Percentiles rank a stretch among this genome's conserved stretches.
These are phyloP conservation scores for Pseudopediastrum boryanum DNA, from an alignment of 139 green algal species.

Conservation along the genomic window DNA sequence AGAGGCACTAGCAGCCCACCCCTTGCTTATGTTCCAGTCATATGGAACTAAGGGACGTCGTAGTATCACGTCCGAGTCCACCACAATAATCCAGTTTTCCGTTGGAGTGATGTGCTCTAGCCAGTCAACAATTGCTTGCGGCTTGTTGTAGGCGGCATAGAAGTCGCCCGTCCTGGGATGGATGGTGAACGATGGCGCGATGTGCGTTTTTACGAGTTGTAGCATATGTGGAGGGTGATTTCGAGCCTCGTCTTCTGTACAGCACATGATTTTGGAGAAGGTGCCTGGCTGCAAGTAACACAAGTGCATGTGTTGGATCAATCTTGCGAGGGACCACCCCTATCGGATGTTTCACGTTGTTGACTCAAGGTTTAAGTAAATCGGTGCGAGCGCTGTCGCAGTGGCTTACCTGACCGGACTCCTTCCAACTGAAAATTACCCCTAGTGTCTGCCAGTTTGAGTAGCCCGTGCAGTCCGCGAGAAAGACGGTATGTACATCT, in stretches of 20 bases:
- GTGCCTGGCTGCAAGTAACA: constrained; percentile 74
- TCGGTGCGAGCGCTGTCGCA: constrained; percentile 40
- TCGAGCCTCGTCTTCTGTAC: constrained; percentile 61
- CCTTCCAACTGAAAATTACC: constrained; percentile 51
- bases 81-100: constrained; percentile 65
- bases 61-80: constrained; percentile 59
- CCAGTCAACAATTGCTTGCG: constrained; percentile 83
- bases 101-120: constrained; percentile 50
- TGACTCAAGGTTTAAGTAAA: too few relatives aligned
- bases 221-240: constrained; percentile 45
- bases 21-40: constrained; percentile 46
- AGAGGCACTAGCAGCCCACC: constrained; percentile 44
- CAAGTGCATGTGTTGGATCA: too few relatives aligned
- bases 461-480: constrained; percentile 72
- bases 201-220: constrained; percentile 59
- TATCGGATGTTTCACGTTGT: too few relatives aligned
- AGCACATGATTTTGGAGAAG: constrained; percentile 83
- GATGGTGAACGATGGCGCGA: constrained; percentile 64
- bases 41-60: constrained; percentile 51
- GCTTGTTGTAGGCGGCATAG: constrained; percentile 80
- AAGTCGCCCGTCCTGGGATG: constrained; percentile 56
- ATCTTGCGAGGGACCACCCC: too few relatives aligned
- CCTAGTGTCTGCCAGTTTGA: constrained; percentile 76
- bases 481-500: constrained; percentile 63
- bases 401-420: constrained; percentile 18